These are phyloP conservation scores for Saccharomyces jurei DNA, from an alignment of 805 yeast genomes.

Conservation along the genomic window DNA sequence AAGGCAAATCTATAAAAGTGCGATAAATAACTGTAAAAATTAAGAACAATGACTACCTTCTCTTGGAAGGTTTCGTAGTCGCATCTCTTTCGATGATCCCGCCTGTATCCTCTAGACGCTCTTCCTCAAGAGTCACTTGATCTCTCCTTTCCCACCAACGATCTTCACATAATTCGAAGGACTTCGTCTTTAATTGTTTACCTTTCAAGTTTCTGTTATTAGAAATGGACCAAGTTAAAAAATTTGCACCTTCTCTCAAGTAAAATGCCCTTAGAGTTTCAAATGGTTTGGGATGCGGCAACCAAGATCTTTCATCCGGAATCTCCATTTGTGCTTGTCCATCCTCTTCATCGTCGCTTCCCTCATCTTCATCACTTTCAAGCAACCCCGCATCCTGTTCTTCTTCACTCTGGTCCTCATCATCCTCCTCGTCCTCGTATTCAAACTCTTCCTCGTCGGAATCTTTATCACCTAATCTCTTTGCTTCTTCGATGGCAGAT, in stretches of 20 bases:
- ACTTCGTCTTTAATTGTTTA: slow-evolving; percentile 76
- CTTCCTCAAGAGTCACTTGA: slow-evolving; percentile 80
- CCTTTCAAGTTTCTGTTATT: slow-evolving; percentile 82
- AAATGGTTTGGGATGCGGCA: slow-evolving; percentile 94
- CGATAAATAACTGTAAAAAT: neutral
- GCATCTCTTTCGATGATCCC: slow-evolving; percentile 71
- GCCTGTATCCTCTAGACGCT: slow-evolving; percentile 80
- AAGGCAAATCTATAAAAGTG: neutral
- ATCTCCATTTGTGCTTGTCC: slow-evolving; percentile 58
- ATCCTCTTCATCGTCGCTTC: slow-evolving; percentile 57
- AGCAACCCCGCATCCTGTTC: slow-evolving; percentile 36
- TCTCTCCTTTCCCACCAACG: slow-evolving; percentile 99
- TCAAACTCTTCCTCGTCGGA: slow-evolving; percentile 60
- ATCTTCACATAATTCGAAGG: slow-evolving; percentile 85
- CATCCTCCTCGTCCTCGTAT: slow-evolving; percentile 65
- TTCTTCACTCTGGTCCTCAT: slow-evolving; percentile 54
- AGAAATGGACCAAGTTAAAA: slow-evolving; percentile 88
- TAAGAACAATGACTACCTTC: slow-evolving; percentile 24
- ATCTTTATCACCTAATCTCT: slow-evolving; percentile 42
- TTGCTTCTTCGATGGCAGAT: slow-evolving; percentile 42
- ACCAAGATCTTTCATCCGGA: slow-evolving; percentile 92
- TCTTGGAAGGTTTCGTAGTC: slow-evolving; percentile 44
- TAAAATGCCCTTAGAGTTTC: slow-evolving; percentile 80
- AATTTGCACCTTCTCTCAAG: slow-evolving; percentile 74
- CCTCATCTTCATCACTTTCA: slow-evolving; percentile 52